These are phyloP conservation scores for Yamadazyma conglobata DNA, from an alignment of 1,139 yeast species.

Conservation along the genomic window DNA sequence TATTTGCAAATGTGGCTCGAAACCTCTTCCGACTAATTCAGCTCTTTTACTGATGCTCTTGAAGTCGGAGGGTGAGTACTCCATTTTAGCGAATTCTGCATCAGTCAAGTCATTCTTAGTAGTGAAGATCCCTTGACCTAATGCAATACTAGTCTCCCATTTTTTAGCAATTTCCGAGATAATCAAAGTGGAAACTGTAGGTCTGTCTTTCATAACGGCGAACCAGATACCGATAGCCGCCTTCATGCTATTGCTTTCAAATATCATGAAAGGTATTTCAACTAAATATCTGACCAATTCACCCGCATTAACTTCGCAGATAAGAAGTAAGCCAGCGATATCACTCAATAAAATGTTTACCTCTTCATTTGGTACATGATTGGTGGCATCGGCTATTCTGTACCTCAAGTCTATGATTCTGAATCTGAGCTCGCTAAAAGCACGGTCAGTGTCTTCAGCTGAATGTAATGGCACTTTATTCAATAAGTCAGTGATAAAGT, in stretches of 20 bases:
- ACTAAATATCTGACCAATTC: constrained; percentile 59
- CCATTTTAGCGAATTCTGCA: constrained; percentile 77
- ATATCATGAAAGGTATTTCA: constrained; percentile 65
- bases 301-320: constrained; percentile 45
- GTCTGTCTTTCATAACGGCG: constrained; percentile 66
- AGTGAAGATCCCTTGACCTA: constrained; percentile 64
- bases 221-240: constrained; percentile 79
- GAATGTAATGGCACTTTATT: constrained; percentile 33
- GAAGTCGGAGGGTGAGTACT: constrained; percentile 82
- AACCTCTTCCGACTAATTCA: constrained; percentile 28
- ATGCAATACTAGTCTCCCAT: constrained; percentile 67
- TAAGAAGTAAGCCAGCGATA: constrained; percentile 46
- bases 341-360: constrained; percentile 46
- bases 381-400: constrained; percentile 11
- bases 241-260: constrained; percentile 59
- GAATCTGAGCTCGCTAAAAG: constrained; percentile 21
- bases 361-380: constrained; percentile 23
- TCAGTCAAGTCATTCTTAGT: constrained; percentile 52
- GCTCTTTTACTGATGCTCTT: constrained; percentile 55
- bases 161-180: constrained; percentile 63
- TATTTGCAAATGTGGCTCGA: constrained; percentile 72
- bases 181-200: constrained; percentile 55
- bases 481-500: constrained; percentile 41
- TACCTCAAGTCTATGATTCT: constrained; percentile 16
- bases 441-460: constrained; percentile 27